These are phyloP conservation scores for Phialophora tarda DNA, from an alignment of 2,329 filamentous ascomycete genomes.

Conservation along the genomic window DNA sequence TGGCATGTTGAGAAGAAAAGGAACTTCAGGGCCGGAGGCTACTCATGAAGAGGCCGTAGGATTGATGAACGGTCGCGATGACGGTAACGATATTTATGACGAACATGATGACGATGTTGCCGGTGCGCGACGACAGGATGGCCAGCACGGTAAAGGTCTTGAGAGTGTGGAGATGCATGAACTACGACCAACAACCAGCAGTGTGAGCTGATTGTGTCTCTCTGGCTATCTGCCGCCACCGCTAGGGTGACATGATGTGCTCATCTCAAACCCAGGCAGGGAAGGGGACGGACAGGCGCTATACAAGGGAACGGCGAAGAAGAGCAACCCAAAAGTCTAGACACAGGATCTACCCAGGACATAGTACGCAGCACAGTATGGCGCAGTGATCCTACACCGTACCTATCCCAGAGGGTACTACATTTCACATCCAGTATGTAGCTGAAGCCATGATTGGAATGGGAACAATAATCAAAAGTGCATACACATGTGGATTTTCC, in stretches of 20 bases:
- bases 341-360: not conserved
- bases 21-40: constrained; percentile 1
- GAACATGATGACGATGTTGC: not conserved
- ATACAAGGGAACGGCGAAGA: not conserved
- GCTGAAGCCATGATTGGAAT: not conserved
- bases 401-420: not conserved
- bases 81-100: constrained; percentile 17
- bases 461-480: not conserved
- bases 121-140: not conserved
- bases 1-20: constrained; percentile 18
- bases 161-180: constrained; percentile 18
- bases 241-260: not conserved
- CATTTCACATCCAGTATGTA: not conserved
- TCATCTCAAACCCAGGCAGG: not conserved
- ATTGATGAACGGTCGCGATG: constrained; percentile 28
- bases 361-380: not conserved
- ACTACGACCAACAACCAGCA: constrained; percentile 1
- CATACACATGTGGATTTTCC: not conserved
- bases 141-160: constrained; percentile 1
- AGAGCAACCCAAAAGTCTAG: not conserved
- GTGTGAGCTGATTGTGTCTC: not conserved
- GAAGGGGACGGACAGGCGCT: not conserved
- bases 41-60: constrained; percentile 23
- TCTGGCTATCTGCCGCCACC: not conserved
- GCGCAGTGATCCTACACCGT: not conserved